These are phyloP conservation scores for Podospora didyma DNA, from an alignment of 495 filamentous ascomycete species.

Conservation along the genomic window DNA sequence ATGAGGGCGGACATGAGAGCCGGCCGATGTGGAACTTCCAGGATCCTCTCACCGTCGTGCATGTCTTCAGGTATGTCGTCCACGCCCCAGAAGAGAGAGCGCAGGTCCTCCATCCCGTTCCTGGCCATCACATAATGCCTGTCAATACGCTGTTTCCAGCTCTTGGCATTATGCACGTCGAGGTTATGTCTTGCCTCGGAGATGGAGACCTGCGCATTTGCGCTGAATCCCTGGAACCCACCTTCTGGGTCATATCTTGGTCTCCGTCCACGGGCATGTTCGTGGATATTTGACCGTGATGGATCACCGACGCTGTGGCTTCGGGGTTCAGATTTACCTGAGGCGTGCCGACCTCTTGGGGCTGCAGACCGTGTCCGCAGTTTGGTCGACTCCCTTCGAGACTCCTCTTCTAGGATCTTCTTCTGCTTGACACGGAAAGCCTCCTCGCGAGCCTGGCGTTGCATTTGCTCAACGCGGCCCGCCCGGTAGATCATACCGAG, in stretches of 20 bases:
- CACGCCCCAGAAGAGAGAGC: conserved; percentile 74
- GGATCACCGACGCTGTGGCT: conserved; percentile 53
- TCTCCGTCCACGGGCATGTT: conserved; percentile 25
- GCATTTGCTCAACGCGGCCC: conserved; percentile 82
- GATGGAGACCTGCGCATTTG: conserved; percentile 62
- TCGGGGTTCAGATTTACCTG: conserved; percentile 31
- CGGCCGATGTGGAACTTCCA: conserved; percentile 83
- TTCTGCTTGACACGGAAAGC: conserved; percentile 84
- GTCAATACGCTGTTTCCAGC: conserved; percentile 92
- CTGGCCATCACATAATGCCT: conserved; percentile 64
- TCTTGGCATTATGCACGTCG: conserved; percentile 75
- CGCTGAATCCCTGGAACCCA: conserved; percentile 59
- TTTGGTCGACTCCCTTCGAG: conserved; percentile 46
- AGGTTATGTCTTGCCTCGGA: conserved; percentile 72
- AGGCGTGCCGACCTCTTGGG: conserved; percentile 36
- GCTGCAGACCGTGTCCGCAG: conserved; percentile 47
- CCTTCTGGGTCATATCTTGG: conserved; percentile 75
- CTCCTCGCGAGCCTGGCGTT: conserved; percentile 83
- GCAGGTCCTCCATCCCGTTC: conserved; percentile 71
- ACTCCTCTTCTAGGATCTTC: conserved; percentile 66
- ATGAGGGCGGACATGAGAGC: conserved; percentile 76
- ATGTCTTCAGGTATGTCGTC: conserved; percentile 78
- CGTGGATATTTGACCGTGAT: conserved; percentile 28
- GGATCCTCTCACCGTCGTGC: conserved; percentile 77
- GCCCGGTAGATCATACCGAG: conserved; percentile 86